Evolutionary conservation across 129 eudicot genomes (phyloP), one percentile per base, ranked within the genome.

Genomic region (Artemisia tridentata): DNA sequence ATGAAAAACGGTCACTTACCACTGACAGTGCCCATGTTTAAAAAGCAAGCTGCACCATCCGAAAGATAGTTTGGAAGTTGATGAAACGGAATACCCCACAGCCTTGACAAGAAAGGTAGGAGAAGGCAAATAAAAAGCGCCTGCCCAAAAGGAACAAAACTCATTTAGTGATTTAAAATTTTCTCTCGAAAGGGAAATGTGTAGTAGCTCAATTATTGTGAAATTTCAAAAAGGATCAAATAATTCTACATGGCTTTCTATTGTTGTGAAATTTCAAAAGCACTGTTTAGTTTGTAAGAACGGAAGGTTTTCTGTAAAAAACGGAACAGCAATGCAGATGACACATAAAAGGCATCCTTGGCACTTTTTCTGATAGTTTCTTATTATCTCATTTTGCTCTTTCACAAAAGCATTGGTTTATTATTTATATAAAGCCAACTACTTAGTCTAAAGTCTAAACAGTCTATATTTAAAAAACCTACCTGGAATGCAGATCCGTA

Each of bases 401-500:
- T 38, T 38, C 2, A 38, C 45, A 38, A 38, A 38, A 38, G 45
- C 45, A 38, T 38, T 38, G 45, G 59, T 45, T 16, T 54, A 10
- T 43, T n/a, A 52, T 16, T 25, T 20, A 41, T 8, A 19, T 51
- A 38, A 50, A 38, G 68, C 43, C 41, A 60, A 64, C 18, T 43
- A 13, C 45, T 7, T 38, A 1, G 55, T 11, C 8, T 9, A 59
- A 29, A 49, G 34, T 64, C 51, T 29, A 75, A 63, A 38, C 69
- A 8, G 55, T 23, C 23, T 3, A 34, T 61, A 54, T 11, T 55
- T 23, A 43, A 53, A 19, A 67, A 52, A 73, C 68, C 63, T 25
- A 90, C 99, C 93, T 95, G 99, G 72, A 83, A 95, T 77, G 97
- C 99, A 55, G 99, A 95, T 87, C 99, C 99, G 71, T 69, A 90